Evolutionary conservation across 2,329 filamentous ascomycete genomes (phyloP).

Genomic region (Trichophaea hybrida): DNA sequence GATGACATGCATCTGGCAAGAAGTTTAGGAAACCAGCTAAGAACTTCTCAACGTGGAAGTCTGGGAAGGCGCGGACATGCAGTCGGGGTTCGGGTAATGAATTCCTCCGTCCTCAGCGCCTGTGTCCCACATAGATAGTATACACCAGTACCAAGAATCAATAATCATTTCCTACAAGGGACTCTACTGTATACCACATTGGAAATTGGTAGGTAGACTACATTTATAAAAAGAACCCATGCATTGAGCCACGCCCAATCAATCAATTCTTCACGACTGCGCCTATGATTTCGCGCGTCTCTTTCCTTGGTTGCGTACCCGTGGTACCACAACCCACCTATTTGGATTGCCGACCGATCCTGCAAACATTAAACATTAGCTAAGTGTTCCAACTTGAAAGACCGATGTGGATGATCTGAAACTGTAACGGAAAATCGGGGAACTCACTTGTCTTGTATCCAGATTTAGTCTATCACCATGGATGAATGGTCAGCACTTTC

Average conservation of each 20-base stretch:
- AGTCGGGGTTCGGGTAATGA: no score
- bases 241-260: neutral
- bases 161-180: no score
- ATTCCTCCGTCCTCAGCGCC: no score
- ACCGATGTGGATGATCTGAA: neutral
- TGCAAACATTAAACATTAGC: slow-evolving; percentile 41
- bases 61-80: no score
- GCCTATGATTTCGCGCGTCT: slow-evolving; percentile 51
- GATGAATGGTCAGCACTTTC: slow-evolving; percentile 17
- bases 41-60: no score
- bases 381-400: neutral
- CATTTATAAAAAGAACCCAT: neutral
- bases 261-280: neutral
- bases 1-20: no score
- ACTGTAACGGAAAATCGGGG: neutral
- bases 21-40: no score
- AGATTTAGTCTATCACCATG: slow-evolving; percentile 36
- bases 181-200: no score
- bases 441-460: slow-evolving; percentile 30
- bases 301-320: slow-evolving; percentile 82
- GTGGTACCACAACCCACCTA: slow-evolving; percentile 73
- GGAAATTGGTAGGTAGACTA: no score
- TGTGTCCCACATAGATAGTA: no score
- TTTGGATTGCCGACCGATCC: slow-evolving; percentile 88
- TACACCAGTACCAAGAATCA: no score